A percentile compares a stretch with the other conserved stretches of the same genome.
These are phyloP conservation scores for Talaromyces borbonicus DNA, from an alignment of 495 filamentous ascomycete species.

Conservation along the genomic window DNA sequence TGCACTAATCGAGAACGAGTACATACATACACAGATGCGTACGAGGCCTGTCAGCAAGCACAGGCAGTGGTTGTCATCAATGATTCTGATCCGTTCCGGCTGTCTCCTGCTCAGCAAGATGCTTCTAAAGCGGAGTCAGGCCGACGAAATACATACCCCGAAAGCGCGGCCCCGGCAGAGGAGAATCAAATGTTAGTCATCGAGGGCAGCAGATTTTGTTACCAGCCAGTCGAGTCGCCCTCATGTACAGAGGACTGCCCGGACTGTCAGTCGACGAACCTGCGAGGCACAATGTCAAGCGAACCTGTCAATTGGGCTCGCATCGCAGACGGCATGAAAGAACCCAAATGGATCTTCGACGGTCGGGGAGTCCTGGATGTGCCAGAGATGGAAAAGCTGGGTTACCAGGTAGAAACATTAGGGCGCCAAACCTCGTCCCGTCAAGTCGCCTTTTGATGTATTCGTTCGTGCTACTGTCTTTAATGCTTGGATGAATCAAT, in stretches of 20 bases:
- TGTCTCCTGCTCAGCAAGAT: slow-evolving; percentile 5
- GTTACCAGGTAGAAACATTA: slow-evolving; percentile 31
- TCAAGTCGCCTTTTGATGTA: slow-evolving; percentile 1
- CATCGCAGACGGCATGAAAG: slow-evolving; percentile 45
- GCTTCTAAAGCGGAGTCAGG: neutral
- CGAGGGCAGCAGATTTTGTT: neutral
- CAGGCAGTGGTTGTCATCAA: slow-evolving; percentile 27
- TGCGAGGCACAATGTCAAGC: slow-evolving; percentile 9
- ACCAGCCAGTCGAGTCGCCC: slow-evolving; percentile 2
- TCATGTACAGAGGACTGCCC: slow-evolving; percentile 14
- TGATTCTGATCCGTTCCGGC: slow-evolving; percentile 27
- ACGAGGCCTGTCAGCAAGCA: slow-evolving; percentile 29
- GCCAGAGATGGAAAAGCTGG: slow-evolving; percentile 43
- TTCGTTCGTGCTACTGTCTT: neutral
- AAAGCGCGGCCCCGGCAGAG: neutral
- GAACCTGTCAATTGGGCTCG: slow-evolving; percentile 43
- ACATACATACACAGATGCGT: slow-evolving; percentile 24
- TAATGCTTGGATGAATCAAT: slow-evolving; percentile 1
- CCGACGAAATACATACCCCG: neutral
- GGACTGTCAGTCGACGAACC: slow-evolving; percentile 14
- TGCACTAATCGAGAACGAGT: slow-evolving; percentile 11
- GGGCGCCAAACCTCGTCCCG: slow-evolving; percentile 12
- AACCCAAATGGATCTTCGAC: slow-evolving; percentile 64
- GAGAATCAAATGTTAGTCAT: neutral
- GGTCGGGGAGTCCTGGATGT: slow-evolving; percentile 55